Base-by-base conservation (phyloP, 225 moss, liverwort and hornwort species). In the Polytrichum commune region DNA sequence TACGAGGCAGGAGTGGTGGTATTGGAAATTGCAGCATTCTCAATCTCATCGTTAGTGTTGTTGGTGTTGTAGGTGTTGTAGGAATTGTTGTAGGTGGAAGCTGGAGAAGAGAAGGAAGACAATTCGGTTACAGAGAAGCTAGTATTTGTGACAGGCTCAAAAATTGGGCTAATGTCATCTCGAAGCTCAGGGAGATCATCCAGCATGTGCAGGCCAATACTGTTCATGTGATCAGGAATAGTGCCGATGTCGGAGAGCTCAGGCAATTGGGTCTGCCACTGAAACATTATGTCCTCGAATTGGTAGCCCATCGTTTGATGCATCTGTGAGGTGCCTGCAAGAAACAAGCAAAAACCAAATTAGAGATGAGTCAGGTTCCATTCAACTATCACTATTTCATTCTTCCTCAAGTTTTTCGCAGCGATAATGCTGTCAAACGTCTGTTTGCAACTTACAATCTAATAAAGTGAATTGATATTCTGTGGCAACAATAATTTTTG, bases 151-250 rank as follows among this genome's bases (percentile, higher is more conserved):
- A 24, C 8, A 56, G 19, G 33, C 16, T n/a, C 18, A 24, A 29
- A 2, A 19, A 53, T 35, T 16, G 62, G 8, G 10, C 19, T 62
- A 27, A 25, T 22, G 23, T 69, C 63, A 6, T 70, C 76, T 56
- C 18, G 16, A 27, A 63, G 25, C 54, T 70, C 55, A 20, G 27
- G 56, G 64, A 55, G 13, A 4, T 76, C 70, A 46, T 64, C 76
- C 55, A 65, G 70, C 20, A 38, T 55, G n/a, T 33, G 26, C 61
- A 60, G 60, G 6, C 5, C 27, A 61, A 5, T 5, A n/a, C 27
- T 62, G 3, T 28, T 30, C 30, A 6, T 5, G 2, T 29, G 60
- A 1, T 2, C 29, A 62, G 64, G 46, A 58, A 66, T 55, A n/a
- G 60, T 22, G 5, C 28, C 25, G 29, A 27, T 30, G 29, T 18